These are phyloP conservation scores for Sugiyamaella chiloensis DNA, from an alignment of 805 yeast species.

Conservation along the genomic window DNA sequence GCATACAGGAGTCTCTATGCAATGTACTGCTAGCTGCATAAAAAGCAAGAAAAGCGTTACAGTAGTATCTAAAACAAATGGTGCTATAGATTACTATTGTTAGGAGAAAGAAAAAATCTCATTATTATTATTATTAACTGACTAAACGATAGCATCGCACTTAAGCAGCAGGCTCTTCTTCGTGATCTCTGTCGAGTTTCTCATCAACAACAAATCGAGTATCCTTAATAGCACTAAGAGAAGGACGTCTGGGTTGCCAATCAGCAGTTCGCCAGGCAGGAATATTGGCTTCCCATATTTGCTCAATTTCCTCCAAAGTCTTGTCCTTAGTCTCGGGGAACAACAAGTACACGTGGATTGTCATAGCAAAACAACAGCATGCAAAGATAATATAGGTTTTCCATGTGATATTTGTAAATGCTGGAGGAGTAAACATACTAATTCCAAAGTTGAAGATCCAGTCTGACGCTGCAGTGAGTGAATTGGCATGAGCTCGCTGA, in stretches of 20 bases:
- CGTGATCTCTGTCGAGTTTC: not conserved
- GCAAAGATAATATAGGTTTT: constrained; percentile 63
- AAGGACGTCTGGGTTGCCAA: constrained; percentile 19
- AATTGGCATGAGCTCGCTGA: constrained; percentile 52
- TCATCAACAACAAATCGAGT: constrained; percentile 4
- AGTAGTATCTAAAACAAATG: too few relatives aligned
- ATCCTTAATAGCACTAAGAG: constrained; percentile 25
- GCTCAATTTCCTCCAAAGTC: constrained; percentile 39
- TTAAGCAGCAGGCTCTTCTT: not conserved
- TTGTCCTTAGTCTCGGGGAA: constrained; percentile 29
- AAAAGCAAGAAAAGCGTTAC: too few relatives aligned
- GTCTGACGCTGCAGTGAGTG: constrained; percentile 44
- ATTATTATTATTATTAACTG: too few relatives aligned
- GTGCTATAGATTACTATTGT: too few relatives aligned
- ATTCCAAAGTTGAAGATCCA: constrained; percentile 47
- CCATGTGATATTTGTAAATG: constrained; percentile 51
- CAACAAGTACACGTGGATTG: constrained; percentile 38
- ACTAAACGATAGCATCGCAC: too few relatives aligned
- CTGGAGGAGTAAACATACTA: constrained; percentile 55
- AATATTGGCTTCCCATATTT: constrained; percentile 48
- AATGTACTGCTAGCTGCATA: too few relatives aligned
- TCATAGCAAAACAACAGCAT: constrained; percentile 47
- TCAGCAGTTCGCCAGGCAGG: constrained; percentile 76
- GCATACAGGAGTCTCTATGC: too few relatives aligned
- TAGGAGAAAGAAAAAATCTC: too few relatives aligned